A percentile compares a stretch with the other conserved stretches of the same genome.
Conservation (phyloP, 2,329 filamentous ascomycete genomes). For the Fusarium annulatum region DNA sequence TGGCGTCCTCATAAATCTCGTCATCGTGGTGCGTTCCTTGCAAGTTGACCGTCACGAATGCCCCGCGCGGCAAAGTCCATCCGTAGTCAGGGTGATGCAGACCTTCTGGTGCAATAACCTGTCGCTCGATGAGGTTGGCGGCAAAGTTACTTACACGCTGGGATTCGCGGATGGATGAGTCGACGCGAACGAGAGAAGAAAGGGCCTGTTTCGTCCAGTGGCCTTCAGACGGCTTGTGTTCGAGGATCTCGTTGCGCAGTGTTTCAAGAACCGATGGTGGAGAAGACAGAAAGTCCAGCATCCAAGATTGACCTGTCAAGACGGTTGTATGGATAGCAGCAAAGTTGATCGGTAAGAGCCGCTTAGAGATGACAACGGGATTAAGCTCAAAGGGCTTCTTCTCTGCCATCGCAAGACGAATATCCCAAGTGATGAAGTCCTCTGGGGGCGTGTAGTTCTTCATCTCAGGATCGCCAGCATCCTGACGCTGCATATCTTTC, state of each 20-base stretch:
- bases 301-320: conserved; percentile 59
- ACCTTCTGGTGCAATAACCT: conserved; percentile 58
- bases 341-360: conserved; percentile 67
- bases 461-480: conserved; percentile 53
- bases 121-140: conserved; percentile 58
- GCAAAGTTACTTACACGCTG: conserved; percentile 61
- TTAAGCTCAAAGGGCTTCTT: conserved; percentile 56
- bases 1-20: conserved; percentile 55
- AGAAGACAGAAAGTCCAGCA: conserved; percentile 60
- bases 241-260: conserved; percentile 57
- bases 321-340: conserved; percentile 69
- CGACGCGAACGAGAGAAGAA: conserved; percentile 56
- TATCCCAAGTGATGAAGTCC: conserved; percentile 68
- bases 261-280: conserved; percentile 51
- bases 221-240: conserved; percentile 43
- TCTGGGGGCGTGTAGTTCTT: conserved; percentile 60
- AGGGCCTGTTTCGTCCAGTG: conserved; percentile 61
- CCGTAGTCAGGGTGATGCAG: conserved; percentile 51
- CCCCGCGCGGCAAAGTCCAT: conserved; percentile 54
- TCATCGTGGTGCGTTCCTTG: conserved; percentile 60
- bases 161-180: conserved; percentile 65
- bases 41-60: conserved; percentile 57
- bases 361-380: conserved; percentile 60
- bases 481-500: conserved; percentile 56
- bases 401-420: conserved; percentile 62